Evolutionary conservation across 2,329 filamentous ascomycete genomes (phyloP), one percentile per base, ranked within the genome.

Genomic region (Aspergillus cejpii): DNA sequence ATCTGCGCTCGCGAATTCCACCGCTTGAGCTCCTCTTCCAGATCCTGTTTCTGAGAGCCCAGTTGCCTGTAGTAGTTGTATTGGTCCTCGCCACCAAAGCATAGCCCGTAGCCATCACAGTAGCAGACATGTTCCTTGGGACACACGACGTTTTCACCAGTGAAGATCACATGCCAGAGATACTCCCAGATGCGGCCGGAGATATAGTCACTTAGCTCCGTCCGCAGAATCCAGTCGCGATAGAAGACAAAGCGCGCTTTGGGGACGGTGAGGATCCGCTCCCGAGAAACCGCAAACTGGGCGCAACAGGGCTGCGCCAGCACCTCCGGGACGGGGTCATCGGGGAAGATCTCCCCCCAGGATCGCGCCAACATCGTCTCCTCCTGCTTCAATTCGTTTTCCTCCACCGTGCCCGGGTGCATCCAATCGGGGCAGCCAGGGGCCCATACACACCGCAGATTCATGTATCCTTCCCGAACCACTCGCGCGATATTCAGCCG

Each of bases 121-220:
- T 80, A 80, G 63, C 81, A 84, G 0, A 75, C 62, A 44, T 76
- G 70, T 63, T 80, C 75, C 23, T 63, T 62, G 3, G 71, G 69
- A 45, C 74, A 76, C 34, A 68, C 55, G 20, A 67, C 61, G 11
- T 62, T 55, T 34, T 71, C 48, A 1, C 74, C 75, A 0, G 77
- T 76, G 57, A 82, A 83, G 11, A 83, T 70, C 47, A 74, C 78
- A 47, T 81, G 78, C 80, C 80, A 83, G 1, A 81, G 62, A 56
- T 83, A 82, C 58, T 83, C 80, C 68, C 78, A 82, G 12, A 82
- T 70, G 2, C 80, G 71, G 2, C 79, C 79, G 10, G 74, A 76
- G 15, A 81, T 66, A 33, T 72, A 73, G 55, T 82, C 78, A 17
- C 64, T 67, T 23, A 82, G 58, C 15, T 74, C 66, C 0, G 79